phyloP scores from a whole-genome alignment of 1,139 yeast species.

The Dujonia santamariae region DNA sequence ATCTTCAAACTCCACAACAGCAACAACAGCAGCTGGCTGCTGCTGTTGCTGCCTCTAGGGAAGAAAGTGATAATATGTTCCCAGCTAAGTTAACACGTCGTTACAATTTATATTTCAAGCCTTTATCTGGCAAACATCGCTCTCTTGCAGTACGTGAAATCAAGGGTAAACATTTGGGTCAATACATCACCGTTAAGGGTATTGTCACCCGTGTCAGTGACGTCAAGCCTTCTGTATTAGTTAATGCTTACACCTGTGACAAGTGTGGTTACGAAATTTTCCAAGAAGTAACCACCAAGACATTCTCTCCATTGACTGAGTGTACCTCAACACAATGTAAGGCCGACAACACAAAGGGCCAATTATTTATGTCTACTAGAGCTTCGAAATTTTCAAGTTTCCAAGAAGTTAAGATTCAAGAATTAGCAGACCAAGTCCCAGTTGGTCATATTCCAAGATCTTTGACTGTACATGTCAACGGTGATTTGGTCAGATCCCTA shows the following conservation, averaged over 20 bases:
- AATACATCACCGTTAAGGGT: slow-evolving; percentile 86
- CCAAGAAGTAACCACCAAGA: slow-evolving; percentile 85
- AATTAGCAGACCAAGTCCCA: slow-evolving; percentile 93
- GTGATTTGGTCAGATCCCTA: slow-evolving; percentile 81
- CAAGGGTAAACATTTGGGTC: slow-evolving; percentile 80
- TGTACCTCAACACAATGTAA: slow-evolving; percentile 82
- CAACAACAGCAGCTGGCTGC: slow-evolving; percentile 10
- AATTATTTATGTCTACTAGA: slow-evolving; percentile 87
- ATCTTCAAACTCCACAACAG: slow-evolving; percentile 9
- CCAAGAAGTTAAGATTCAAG: slow-evolving; percentile 95
- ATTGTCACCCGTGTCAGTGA: slow-evolving; percentile 94
- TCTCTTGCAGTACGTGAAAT: slow-evolving; percentile 83
- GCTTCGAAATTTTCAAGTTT: slow-evolving; percentile 94
- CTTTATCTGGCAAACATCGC: slow-evolving; percentile 47
- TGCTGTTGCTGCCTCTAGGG: slow-evolving; percentile 7
- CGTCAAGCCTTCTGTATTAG: slow-evolving; percentile 88
- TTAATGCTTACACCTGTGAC: slow-evolving; percentile 96
- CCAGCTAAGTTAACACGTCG: slow-evolving; percentile 88
- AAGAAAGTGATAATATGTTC: slow-evolving; percentile 52
- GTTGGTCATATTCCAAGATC: slow-evolving; percentile 96
- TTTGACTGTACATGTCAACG: slow-evolving; percentile 80
- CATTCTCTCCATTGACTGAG: slow-evolving; percentile 80
- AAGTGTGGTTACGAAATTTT: slow-evolving; percentile 95
- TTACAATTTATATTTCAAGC: slow-evolving; percentile 83
- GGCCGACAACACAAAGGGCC: slow-evolving; percentile 81